These are phyloP conservation scores for Aspergillus floridensis DNA, from an alignment of 2,329 filamentous ascomycete genomes.

Conservation along the genomic window DNA sequence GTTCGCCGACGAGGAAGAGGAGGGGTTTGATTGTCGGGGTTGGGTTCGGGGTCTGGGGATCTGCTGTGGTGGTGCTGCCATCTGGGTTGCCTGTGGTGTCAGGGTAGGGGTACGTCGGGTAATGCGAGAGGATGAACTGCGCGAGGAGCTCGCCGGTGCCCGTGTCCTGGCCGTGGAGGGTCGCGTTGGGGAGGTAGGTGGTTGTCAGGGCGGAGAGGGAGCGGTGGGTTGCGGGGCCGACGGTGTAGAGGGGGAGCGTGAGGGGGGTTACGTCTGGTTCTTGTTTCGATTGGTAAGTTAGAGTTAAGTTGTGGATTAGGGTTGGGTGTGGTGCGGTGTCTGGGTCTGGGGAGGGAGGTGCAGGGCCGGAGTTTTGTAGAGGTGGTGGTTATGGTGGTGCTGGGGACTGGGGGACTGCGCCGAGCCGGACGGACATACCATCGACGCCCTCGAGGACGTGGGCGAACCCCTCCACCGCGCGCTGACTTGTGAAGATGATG, in stretches of 20 bases:
- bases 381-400: too few species aligned
- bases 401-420: too few species aligned
- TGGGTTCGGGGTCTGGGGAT: too few species aligned
- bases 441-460: slow-evolving; percentile 29
- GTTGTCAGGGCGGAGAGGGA: slow-evolving; percentile 59
- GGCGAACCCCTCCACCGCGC: slow-evolving; percentile 48
- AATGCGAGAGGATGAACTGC: slow-evolving; percentile 74
- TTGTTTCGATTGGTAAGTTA: not conserved
- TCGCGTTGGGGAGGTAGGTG: slow-evolving; percentile 49
- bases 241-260: slow-evolving; percentile 43
- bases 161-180: slow-evolving; percentile 72
- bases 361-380: too few species aligned
- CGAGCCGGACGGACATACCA: slow-evolving; percentile 2
- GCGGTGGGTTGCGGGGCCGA: slow-evolving; percentile 56
- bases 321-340: not conserved
- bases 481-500: slow-evolving; percentile 50
- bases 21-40: slow-evolving; percentile 52
- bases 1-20: slow-evolving; percentile 87
- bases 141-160: slow-evolving; percentile 83
- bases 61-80: not conserved
- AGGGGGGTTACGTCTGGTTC: slow-evolving; percentile 20
- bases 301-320: not conserved
- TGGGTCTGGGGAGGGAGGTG: too few species aligned
- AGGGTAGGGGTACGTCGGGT: slow-evolving; percentile 46
- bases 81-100: too few species aligned